phyloP scores from a whole-genome alignment of 1,284 basidiomycete genomes.

The Golubevia sp. region DNA sequence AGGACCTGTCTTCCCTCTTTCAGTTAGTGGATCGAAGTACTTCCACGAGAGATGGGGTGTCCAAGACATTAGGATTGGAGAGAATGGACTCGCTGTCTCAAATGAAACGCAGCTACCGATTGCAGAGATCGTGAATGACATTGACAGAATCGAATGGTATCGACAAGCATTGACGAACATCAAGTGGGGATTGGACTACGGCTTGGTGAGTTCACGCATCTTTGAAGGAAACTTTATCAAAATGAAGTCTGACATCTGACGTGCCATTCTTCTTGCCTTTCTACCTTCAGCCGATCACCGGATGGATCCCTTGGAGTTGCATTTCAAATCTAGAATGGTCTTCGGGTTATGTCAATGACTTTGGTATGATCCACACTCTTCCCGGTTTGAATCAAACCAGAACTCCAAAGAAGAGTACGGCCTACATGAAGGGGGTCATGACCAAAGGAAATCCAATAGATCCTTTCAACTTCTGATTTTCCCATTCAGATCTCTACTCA shows the following conservation, averaged over 20 bases:
- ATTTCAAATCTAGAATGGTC: neutral
- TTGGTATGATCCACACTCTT: slow-evolving; percentile 11
- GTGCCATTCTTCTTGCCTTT: too few relatives aligned
- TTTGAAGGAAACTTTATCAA: too few relatives aligned
- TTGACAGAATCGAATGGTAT: slow-evolving; percentile 15
- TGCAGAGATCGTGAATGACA: slow-evolving; percentile 7
- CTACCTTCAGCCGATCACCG: slow-evolving; percentile 10
- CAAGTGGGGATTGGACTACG: slow-evolving; percentile 7
- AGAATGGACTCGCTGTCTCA: slow-evolving; percentile 10
- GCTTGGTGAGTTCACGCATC: too few relatives aligned
- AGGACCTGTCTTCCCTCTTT: too few relatives aligned
- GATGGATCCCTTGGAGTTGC: slow-evolving; percentile 10
- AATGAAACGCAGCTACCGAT: neutral
- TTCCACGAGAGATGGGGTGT: slow-evolving; percentile 6
- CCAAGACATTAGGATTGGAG: slow-evolving; percentile 9
- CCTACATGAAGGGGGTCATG: slow-evolving; percentile 7
- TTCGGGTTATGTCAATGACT: slow-evolving; percentile 7
- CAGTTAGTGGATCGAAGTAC: slow-evolving; percentile 5
- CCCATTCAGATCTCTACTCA: too few relatives aligned
- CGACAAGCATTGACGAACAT: slow-evolving; percentile 8
- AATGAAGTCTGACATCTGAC: too few relatives aligned
- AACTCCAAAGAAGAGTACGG: slow-evolving; percentile 5
- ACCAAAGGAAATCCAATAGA: neutral
- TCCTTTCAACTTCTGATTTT: slow-evolving; percentile 2
- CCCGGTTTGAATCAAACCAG: slow-evolving; percentile 11